Evolutionary conservation across 2,329 filamentous ascomycete genomes (phyloP), one percentile per base, ranked within the genome.

Genomic region (Xylariaceae sp.): DNA sequence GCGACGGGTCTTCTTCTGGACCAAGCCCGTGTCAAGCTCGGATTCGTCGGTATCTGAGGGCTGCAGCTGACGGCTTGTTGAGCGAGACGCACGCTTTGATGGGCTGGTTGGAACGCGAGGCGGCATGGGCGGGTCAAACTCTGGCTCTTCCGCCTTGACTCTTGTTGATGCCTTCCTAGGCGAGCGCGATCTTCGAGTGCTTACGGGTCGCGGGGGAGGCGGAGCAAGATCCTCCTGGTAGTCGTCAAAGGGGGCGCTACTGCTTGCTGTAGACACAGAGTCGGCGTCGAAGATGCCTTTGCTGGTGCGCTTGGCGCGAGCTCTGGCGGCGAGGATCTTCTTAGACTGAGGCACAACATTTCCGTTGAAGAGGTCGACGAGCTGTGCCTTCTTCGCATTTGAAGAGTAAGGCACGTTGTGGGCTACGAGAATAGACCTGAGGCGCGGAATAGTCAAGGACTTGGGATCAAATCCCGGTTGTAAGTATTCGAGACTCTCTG

Each of bases 381-480:
- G 82, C 64, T 95, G 86, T 0, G 83, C 75, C 74, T 99, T 99
- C 74, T 97, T 99, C 11, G 94, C 90, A 5, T 85, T 91, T 0
- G 89, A 85, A 5, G 91, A 86, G 66, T 96, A 97, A 35, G 83
- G 73, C 62, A 97, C 76, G 66, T 90, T 87, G 72, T 99, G 89
- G 57, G 84, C 87, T 62, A 97, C 88, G 50, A 99, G 82, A 58
- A 97, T 95, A 43, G 88, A 92, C 62, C 94, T 89, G 60, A 99
- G 76, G 41, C 87, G 87, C 27, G 94, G 90, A 44, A 97, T 84
- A 1, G 90, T 97, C 56, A 97, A 81, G 56, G 80, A 82, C 64
- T 80, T 78, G 17, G 94, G 84, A 67, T 99, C 90, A 67, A 96
- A 97, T 61, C 82, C 89, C 47, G 89, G 80, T 64, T 91, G 83